phyloP scores from a whole-genome alignment of 2,329 filamentous ascomycete genomes.

The Dryadomyces quercus-mongolicae region DNA sequence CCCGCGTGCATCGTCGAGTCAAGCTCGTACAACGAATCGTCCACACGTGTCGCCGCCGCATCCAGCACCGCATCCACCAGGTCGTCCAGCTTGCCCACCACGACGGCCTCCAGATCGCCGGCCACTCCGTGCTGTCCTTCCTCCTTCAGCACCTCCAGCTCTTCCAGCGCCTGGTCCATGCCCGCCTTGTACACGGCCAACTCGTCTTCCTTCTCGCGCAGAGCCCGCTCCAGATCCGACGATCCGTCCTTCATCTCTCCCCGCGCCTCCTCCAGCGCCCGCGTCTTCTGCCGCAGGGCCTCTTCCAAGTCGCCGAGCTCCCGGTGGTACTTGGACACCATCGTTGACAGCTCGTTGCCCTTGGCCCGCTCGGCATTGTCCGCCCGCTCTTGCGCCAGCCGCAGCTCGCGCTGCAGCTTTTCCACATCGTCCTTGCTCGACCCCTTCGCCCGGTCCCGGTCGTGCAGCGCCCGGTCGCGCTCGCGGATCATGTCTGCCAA shows the following conservation, averaged over 20 bases:
- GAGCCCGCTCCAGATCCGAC: conserved; percentile 71
- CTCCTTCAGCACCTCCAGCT: conserved; percentile 77
- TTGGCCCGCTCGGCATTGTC: conserved; percentile 90
- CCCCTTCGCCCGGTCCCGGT: conserved; percentile 77
- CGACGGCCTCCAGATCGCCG: conserved; percentile 79
- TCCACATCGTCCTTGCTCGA: conserved; percentile 88
- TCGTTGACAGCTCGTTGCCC: conserved; percentile 85
- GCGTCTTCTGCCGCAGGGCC: conserved; percentile 75
- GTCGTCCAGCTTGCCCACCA: conserved; percentile 88
- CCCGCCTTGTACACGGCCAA: conserved; percentile 96
- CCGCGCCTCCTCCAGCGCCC: conserved; percentile 73
- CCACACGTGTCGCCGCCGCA: conserved; percentile 82
- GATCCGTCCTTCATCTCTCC: conserved; percentile 67
- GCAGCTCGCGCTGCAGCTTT: conserved; percentile 85
- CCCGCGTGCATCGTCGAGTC: conserved; percentile 97
- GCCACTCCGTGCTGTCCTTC: conserved; percentile 55
- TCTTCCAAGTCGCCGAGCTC: conserved; percentile 97
- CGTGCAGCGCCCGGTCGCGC: conserved; percentile 82
- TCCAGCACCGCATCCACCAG: conserved; percentile 96
- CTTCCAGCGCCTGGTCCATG: conserved; percentile 91
- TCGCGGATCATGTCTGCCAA: conserved; percentile 97
- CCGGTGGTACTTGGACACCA: conserved; percentile 92
- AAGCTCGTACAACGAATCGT: conserved; percentile 92
- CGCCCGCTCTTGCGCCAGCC: conserved; percentile 80
- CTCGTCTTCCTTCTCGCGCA: conserved; percentile 94